A percentile compares a stretch with the other conserved stretches of the same genome.
Evolutionary conservation across 148 eudicot species (phyloP).

Genomic region (Silene conica): DNA sequence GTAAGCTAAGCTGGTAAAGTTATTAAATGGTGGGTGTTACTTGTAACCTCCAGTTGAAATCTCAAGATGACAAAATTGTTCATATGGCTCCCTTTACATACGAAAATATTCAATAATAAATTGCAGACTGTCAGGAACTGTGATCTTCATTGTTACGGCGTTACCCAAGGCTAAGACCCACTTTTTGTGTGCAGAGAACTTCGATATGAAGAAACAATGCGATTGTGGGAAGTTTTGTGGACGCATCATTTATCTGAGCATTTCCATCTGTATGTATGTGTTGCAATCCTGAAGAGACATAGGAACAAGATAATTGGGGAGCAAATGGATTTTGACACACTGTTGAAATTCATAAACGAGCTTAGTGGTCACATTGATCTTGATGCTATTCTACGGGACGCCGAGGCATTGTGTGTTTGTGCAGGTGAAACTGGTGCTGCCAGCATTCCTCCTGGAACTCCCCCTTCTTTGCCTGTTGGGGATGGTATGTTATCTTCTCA

Average conservation of each 20-base stretch:
- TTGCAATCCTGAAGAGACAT: constrained; percentile 70
- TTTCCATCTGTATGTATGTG: constrained; percentile 76
- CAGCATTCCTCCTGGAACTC: constrained; percentile 93
- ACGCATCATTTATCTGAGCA: constrained; percentile 80
- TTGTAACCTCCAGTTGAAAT: not conserved
- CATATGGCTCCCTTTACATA: not conserved
- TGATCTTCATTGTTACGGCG: not conserved
- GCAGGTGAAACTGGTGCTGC: constrained; percentile 96
- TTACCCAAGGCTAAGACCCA: not conserved
- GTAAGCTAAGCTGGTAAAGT: not conserved
- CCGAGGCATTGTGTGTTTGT: constrained; percentile 86
- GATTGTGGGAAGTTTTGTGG: constrained; percentile 92
- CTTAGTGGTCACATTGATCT: constrained; percentile 79
- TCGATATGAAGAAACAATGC: constrained; percentile 61
- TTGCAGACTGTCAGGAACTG: not conserved
- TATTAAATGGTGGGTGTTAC: not conserved
- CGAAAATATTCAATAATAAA: no score
- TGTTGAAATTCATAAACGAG: constrained; percentile 84
- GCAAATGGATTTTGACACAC: constrained; percentile 93
- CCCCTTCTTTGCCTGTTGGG: constrained; percentile 67
- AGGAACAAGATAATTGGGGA: constrained; percentile 81
- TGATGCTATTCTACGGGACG: constrained; percentile 58
- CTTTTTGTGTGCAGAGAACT: constrained; percentile 55
- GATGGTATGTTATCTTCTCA: constrained; percentile 50
- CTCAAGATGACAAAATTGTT: not conserved